A percentile compares a stretch with the other conserved stretches of the same genome.
These are phyloP conservation scores for Dactylellina haptotyla DNA, from an alignment of 2,329 filamentous ascomycete species.

Conservation along the genomic window DNA sequence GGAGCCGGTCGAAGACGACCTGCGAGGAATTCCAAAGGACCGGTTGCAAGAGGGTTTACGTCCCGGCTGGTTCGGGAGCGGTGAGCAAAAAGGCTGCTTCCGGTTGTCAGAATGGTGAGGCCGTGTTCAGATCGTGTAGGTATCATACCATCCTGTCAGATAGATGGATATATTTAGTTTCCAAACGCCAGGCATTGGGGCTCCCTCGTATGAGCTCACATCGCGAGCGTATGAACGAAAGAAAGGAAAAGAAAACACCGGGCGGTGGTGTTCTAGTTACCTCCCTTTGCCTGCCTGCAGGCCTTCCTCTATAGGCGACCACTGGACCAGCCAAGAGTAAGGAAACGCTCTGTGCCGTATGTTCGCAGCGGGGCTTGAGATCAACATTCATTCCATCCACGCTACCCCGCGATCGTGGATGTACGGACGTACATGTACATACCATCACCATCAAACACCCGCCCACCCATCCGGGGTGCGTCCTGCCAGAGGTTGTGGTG, in stretches of 20 bases:
- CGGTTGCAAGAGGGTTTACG: conserved; percentile 15
- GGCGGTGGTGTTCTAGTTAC: no score
- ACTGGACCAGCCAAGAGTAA: no score
- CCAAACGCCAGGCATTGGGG: conserved; percentile 10
- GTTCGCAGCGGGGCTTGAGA: background rate
- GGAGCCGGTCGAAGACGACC: conserved; percentile 4
- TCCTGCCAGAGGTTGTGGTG: background rate
- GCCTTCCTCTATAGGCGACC: no score
- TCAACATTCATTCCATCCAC: background rate
- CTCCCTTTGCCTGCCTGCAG: no score
- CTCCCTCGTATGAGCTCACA: conserved; percentile 2
- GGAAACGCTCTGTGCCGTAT: background rate
- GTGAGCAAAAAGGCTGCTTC: conserved; percentile 13
- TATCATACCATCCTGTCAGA: background rate
- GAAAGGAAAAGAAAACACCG: no score
- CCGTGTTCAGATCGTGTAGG: conserved; percentile 13
- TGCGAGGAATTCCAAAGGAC: conserved; percentile 14
- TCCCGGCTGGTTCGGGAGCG: conserved; percentile 11
- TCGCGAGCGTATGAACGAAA: background rate
- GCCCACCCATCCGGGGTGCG: background rate
- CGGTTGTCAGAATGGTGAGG: conserved; percentile 4
- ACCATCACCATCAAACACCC: no score
- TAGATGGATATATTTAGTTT: conserved; percentile 38
- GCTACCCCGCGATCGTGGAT: background rate
- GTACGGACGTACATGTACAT: background rate